Conservation (phyloP, 148 eudicot genomes). For the Selenicereus undatus region DNA sequence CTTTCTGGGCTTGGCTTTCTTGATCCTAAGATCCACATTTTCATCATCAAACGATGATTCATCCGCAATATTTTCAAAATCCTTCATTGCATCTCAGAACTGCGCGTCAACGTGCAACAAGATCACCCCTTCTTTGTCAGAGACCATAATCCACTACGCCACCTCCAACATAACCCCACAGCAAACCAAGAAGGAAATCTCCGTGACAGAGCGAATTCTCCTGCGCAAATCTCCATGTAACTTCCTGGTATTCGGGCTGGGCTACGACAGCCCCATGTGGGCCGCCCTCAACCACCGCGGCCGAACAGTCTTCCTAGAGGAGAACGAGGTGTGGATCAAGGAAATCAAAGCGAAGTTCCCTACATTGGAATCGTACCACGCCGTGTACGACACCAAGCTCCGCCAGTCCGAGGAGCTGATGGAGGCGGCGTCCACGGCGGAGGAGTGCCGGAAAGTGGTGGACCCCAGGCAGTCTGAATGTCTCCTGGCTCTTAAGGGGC, state of each 20-base stretch:
- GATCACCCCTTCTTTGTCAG: slow-evolving; percentile 52
- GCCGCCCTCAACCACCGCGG: slow-evolving; percentile 66
- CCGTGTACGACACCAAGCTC: slow-evolving; percentile 59
- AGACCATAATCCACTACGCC: slow-evolving; percentile 64
- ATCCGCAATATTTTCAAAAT: background rate
- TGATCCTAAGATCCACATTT: slow-evolving; percentile 16
- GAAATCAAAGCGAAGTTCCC: slow-evolving; percentile 59
- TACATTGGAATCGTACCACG: slow-evolving; percentile 52
- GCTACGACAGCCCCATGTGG: slow-evolving; percentile 88
- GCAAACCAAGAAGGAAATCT: slow-evolving; percentile 61
- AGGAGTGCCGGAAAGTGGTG: slow-evolving; percentile 27
- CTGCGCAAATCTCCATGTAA: slow-evolving; percentile 68
- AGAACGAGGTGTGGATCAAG: slow-evolving; percentile 59
- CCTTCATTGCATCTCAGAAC: background rate
- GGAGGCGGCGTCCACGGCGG: slow-evolving; percentile 18
- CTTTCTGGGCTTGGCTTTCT: slow-evolving; percentile 5
- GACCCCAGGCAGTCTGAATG: slow-evolving; percentile 43
- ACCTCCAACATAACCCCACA: slow-evolving; percentile 80
- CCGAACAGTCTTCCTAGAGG: slow-evolving; percentile 68
- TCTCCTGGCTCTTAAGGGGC: slow-evolving; percentile 41
- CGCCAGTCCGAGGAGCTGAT: slow-evolving; percentile 43
- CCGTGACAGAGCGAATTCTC: slow-evolving; percentile 57
- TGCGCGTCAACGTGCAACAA: slow-evolving; percentile 51
- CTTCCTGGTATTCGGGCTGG: slow-evolving; percentile 79
- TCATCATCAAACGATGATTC: background rate